These are phyloP conservation scores for Rubia yunnanensis DNA, from an alignment of 257 asterid genomes.

Conservation along the genomic window DNA sequence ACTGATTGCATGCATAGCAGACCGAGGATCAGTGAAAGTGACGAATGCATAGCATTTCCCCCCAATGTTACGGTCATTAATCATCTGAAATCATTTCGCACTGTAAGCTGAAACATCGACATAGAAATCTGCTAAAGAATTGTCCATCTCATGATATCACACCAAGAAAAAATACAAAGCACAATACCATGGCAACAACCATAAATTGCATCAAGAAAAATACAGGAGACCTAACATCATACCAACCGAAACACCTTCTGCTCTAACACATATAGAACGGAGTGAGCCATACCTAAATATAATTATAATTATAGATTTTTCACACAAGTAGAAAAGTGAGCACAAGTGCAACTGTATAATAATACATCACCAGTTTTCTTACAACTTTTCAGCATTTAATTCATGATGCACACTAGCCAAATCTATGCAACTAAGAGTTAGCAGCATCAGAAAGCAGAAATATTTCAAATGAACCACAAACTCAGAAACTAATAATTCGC, in stretches of 20 bases:
- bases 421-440: neutral
- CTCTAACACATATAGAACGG: neutral
- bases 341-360: neutral
- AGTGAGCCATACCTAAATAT: neutral
- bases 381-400: neutral
- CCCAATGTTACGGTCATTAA: slow-evolving; percentile 61
- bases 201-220: neutral
- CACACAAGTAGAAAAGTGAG: neutral
- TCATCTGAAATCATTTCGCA: slow-evolving; percentile 36
- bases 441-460: neutral
- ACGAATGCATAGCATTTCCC: slow-evolving; percentile 82
- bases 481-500: neutral
- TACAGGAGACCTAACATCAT: neutral
- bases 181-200: neutral
- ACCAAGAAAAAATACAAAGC: neutral
- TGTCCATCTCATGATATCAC: neutral
- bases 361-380: neutral
- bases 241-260: neutral
- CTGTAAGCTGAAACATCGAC: neutral
- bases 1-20: slow-evolving; percentile 63
- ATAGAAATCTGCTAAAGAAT: neutral
- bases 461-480: neutral
- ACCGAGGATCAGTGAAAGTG: slow-evolving; percentile 64
- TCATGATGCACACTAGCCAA: neutral
- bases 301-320: no score